Evolutionary conservation across 1,284 basidiomycete species (phyloP).

Genomic region (Puccinia hordei): DNA sequence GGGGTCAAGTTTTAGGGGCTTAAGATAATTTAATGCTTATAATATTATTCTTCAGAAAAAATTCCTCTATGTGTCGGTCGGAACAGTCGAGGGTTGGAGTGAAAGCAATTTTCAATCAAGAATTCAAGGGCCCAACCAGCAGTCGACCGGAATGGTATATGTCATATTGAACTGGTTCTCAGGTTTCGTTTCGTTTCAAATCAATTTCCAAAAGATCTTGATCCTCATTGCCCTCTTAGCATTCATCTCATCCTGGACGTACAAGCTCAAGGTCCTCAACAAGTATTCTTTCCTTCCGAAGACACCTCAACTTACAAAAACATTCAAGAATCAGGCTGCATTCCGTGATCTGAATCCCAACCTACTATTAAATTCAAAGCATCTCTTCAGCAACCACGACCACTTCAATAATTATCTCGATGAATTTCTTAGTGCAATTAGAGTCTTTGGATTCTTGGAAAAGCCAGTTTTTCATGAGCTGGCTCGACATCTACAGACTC

Average conservation of each 20-base stretch:
- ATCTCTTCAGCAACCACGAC: slow-evolving; percentile 65
- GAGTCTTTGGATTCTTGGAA: slow-evolving; percentile 92
- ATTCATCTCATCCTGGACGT: slow-evolving; percentile 71
- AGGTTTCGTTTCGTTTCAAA: slow-evolving; percentile 61
- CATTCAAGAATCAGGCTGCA: slow-evolving; percentile 71
- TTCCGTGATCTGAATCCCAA: slow-evolving; percentile 68
- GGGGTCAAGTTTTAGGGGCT: too few species aligned
- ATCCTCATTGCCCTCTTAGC: slow-evolving; percentile 71
- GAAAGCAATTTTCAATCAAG: too few species aligned
- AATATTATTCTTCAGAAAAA: too few species aligned
- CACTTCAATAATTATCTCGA: slow-evolving; percentile 89
- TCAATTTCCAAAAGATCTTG: slow-evolving; percentile 84
- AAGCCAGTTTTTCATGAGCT: slow-evolving; percentile 95
- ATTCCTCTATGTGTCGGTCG: too few species aligned
- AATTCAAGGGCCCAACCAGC: too few species aligned
- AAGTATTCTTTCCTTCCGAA: slow-evolving; percentile 60
- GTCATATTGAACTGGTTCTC: not conserved
- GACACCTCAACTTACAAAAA: slow-evolving; percentile 65
- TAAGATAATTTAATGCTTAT: too few species aligned
- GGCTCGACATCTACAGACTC: slow-evolving; percentile 85
- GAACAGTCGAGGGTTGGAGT: too few species aligned
- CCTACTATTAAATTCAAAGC: slow-evolving; percentile 66
- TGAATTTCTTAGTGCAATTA: slow-evolving; percentile 88
- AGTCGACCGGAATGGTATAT: not conserved
- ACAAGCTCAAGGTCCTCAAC: slow-evolving; percentile 63